Percentiles rank a stretch among this genome's conserved stretches.
phyloP scores from a whole-genome alignment of 257 asterid genomes.

The Ajuga chamaepitys region DNA sequence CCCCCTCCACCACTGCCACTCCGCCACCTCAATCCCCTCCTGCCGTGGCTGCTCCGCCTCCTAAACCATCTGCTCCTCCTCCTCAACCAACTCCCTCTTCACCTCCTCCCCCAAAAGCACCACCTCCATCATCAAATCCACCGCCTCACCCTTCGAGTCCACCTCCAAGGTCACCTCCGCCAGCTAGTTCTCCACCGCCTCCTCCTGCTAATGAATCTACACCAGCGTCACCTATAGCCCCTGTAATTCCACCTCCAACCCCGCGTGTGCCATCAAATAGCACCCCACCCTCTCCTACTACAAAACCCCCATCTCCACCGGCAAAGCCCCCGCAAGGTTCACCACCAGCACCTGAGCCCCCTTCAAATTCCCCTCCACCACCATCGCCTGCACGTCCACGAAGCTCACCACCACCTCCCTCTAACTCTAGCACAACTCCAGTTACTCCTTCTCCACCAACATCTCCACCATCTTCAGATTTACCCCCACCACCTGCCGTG shows the following conservation, averaged over 20 bases:
- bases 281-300: constrained; percentile 7
- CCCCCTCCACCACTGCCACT: background rate
- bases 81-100: constrained; percentile 23
- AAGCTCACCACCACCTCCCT: constrained; percentile 32
- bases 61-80: constrained; percentile 15
- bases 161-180: background rate
- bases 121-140: constrained; percentile 26
- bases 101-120: constrained; percentile 5
- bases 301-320: constrained; percentile 15
- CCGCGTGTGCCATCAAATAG: background rate
- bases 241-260: background rate
- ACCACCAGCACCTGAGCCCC: constrained; percentile 20
- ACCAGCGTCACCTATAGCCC: constrained; percentile 16
- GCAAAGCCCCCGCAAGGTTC: constrained; percentile 22
- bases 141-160: constrained; percentile 16
- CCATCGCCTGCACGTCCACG: background rate
- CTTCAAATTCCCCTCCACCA: constrained; percentile 30
- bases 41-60: constrained; percentile 20
- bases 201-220: constrained; percentile 16
- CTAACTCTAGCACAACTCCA: constrained; percentile 26
- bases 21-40: constrained; percentile 1
- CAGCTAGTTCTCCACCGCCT: constrained; percentile 15
- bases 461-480: constrained; percentile 12
- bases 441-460: constrained; percentile 26
- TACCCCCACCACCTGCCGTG: constrained; percentile 30